phyloP scores from a whole-genome alignment of 2,329 filamentous ascomycete species.

The Setomelanomma holmii region DNA sequence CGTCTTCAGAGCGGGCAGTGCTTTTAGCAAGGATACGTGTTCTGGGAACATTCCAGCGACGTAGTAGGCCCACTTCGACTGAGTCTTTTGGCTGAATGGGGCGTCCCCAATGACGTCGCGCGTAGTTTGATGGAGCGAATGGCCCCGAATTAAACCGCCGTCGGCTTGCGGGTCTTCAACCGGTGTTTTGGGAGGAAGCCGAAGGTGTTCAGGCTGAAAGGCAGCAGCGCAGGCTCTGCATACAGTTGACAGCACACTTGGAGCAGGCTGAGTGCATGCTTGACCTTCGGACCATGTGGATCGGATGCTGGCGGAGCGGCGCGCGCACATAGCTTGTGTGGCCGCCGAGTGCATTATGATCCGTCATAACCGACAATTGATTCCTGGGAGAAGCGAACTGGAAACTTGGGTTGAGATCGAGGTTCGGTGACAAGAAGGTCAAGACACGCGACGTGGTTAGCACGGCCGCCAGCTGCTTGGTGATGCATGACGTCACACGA shows the following conservation, averaged over 20 bases:
- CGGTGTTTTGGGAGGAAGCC: too few relatives aligned
- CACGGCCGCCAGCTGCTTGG: background rate
- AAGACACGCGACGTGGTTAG: background rate
- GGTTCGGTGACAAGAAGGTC: background rate
- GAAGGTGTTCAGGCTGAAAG: background rate
- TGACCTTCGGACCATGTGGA: background rate
- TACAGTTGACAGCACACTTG: background rate
- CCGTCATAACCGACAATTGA: background rate
- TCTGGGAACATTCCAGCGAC: too few relatives aligned
- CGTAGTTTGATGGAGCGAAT: too few relatives aligned
- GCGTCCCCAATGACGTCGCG: too few relatives aligned
- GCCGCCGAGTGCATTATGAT: background rate
- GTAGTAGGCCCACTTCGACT: too few relatives aligned
- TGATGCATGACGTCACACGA: background rate
- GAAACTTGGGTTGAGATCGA: background rate
- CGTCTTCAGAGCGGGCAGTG: too few relatives aligned
- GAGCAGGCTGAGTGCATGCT: too few relatives aligned
- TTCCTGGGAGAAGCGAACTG: background rate
- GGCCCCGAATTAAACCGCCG: too few relatives aligned
- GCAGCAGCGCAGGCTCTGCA: background rate
- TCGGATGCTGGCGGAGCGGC: constrained; percentile 1
- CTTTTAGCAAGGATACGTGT: too few relatives aligned
- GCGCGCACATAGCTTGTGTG: background rate
- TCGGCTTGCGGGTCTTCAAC: too few relatives aligned
- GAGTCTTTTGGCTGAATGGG: too few relatives aligned